Evolutionary conservation across 83 land plant species (phyloP), one percentile per base, ranked within the genome.

Genomic region (Picea engelmannii): DNA sequence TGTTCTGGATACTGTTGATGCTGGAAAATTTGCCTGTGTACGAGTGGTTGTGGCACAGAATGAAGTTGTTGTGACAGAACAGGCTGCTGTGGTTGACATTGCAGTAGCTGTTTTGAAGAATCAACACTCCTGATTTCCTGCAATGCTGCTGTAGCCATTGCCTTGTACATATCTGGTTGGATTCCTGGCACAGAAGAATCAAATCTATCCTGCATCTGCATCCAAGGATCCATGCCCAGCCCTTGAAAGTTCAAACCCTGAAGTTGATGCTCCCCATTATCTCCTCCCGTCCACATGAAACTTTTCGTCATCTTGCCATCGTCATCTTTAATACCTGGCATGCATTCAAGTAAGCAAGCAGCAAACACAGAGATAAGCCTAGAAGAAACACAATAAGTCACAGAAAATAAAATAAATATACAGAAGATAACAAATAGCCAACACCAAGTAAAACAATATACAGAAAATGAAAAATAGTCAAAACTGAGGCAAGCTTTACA

Each of bases 221-320:
- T 69, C 91, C 89, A 88, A 2, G 93, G 86, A 31, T 81, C 74
- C 78, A 88, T 80, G 1, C 91, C 89, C 68, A 77, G 78, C 13
- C 81, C 8, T 73, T 81, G 87, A 66, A 83, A 86, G 66, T 85
- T 87, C 71, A 85, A 23, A 0, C 87, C 79, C 15, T 82, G 87
- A 47, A 91, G 64, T 9, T 81, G 84, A 61, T 77, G 79, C 0
- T 82, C 87, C 9, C 88, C 86, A 70, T 66, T 27, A 13, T 80
- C 86, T 24, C 90, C 88, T 58, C 87, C 79, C 7, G 84, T 81
- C 87, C 91, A 87, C 84, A 82, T 78, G 44, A 84, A 68, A 38
- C 35, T 20, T 59, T 15, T 78, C 13, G 23, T 78, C 10, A 78
- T 58, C 1, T 17, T 5, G 40, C 25, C n/a, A 59, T 78, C 24